Conservation (phyloP, 495 filamentous ascomycete species). For the Hamigera avellanea region DNA sequence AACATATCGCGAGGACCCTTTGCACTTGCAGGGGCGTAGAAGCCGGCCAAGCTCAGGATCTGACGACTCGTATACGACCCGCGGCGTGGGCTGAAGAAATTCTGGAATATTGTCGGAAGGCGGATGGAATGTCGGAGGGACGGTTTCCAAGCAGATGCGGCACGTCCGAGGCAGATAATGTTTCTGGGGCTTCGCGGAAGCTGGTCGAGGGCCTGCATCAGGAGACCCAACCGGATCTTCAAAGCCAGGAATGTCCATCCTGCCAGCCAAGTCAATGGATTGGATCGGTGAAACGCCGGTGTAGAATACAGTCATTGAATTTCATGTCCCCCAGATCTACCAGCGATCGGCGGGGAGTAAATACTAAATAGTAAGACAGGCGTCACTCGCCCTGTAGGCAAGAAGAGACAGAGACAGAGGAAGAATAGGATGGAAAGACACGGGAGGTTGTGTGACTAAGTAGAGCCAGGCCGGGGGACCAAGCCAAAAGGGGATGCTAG, state of each 20-base stretch:
- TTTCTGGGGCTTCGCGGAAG: slow-evolving; percentile 17
- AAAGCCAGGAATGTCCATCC: neutral
- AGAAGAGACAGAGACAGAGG: slow-evolving; percentile 9
- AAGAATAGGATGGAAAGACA: slow-evolving; percentile 1
- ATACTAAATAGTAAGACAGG: neutral
- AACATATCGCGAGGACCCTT: slow-evolving; percentile 84
- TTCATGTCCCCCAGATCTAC: slow-evolving; percentile 6
- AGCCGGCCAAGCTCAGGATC: slow-evolving; percentile 67
- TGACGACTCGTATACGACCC: slow-evolving; percentile 63
- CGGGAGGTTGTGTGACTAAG: slow-evolving; percentile 2
- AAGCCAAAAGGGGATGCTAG: slow-evolving; percentile 2
- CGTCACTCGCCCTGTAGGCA: neutral
- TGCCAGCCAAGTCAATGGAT: neutral
- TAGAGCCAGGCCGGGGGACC: neutral
- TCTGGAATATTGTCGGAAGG: slow-evolving; percentile 47
- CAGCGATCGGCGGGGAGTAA: slow-evolving; percentile 2
- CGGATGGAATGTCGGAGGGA: slow-evolving; percentile 64
- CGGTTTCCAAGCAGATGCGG: slow-evolving; percentile 84
- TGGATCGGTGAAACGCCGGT: too few relatives aligned
- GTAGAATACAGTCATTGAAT: slow-evolving; percentile 2
- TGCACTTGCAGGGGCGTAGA: slow-evolving; percentile 88
- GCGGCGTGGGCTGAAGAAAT: slow-evolving; percentile 48
- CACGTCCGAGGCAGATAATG: slow-evolving; percentile 64
- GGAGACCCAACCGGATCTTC: neutral
- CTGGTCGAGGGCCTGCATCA: neutral